phyloP scores from a whole-genome alignment of 371 early-diverging fungal genomes.

The Mucor piriformis region DNA sequence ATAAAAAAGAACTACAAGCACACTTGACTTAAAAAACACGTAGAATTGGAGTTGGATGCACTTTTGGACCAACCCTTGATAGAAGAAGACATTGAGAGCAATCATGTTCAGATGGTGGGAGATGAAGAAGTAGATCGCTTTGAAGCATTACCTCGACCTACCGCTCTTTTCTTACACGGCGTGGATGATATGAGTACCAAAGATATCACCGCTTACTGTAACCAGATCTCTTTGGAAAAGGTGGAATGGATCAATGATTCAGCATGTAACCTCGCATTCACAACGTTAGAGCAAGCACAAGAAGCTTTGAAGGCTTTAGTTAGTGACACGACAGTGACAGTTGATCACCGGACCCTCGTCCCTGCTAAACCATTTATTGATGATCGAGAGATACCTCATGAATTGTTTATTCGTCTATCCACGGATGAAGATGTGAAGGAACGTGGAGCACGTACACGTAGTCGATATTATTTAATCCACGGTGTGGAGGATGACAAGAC shows the following conservation, averaged over 20 bases:
- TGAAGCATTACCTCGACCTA: conserved; percentile 27
- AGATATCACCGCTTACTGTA: conserved; percentile 50
- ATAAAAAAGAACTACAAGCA: too few species aligned
- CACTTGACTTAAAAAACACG: too few species aligned
- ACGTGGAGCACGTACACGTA: conserved; percentile 49
- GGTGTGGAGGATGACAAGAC: conserved; percentile 34
- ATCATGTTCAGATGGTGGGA: background rate
- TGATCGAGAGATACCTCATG: conserved; percentile 5
- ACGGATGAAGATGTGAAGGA: conserved; percentile 56
- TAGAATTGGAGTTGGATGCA: conserved; percentile 13
- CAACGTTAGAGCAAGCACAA: conserved; percentile 29
- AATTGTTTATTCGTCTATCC: conserved; percentile 43
- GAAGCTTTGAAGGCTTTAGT: conserved; percentile 42
- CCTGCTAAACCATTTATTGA: conserved; percentile 30
- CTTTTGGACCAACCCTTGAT: background rate
- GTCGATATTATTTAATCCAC: conserved; percentile 57
- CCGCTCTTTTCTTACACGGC: conserved; percentile 51
- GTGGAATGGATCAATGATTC: conserved; percentile 66
- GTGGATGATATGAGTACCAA: conserved; percentile 60
- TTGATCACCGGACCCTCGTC: conserved; percentile 32
- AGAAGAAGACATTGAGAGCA: background rate
- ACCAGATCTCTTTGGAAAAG: conserved; percentile 33
- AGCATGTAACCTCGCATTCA: conserved; percentile 48
- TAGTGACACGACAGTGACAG: conserved; percentile 3
- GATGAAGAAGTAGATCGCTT: conserved; percentile 17